A percentile compares a stretch with the other conserved stretches of the same genome.
These are phyloP conservation scores for Kwoniella mangroviensis DNA, from an alignment of 768 basidiomycete species.

Conservation along the genomic window DNA sequence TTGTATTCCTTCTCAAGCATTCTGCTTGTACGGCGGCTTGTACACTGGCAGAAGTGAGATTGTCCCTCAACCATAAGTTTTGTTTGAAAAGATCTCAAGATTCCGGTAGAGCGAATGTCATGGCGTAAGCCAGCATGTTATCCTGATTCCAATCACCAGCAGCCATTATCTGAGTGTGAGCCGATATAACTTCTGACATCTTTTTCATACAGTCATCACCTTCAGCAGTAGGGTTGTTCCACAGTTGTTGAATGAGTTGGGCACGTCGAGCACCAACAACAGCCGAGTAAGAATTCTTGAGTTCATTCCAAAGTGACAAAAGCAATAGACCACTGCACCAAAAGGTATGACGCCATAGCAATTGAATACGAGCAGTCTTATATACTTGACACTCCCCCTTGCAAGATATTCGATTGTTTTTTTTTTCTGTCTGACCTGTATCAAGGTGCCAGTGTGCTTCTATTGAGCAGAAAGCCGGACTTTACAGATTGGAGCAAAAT, in stretches of 20 bases:
- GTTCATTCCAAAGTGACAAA: conserved; percentile 12
- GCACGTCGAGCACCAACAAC: conserved; percentile 21
- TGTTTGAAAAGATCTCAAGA: conserved; percentile 25
- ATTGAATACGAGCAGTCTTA: too few relatives aligned
- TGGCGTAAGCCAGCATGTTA: conserved; percentile 31
- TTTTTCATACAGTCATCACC: conserved; percentile 19
- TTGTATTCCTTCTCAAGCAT: neutral
- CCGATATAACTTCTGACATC: conserved; percentile 22
- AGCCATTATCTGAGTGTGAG: conserved; percentile 26
- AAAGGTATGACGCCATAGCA: too few relatives aligned
- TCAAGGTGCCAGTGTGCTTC: too few relatives aligned
- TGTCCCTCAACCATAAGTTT: conserved; percentile 21
- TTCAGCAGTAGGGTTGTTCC: conserved; percentile 11
- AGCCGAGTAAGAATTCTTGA: conserved; percentile 19
- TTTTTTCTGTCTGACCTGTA: too few relatives aligned
- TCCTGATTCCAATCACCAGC: conserved; percentile 16
- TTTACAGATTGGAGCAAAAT: too few relatives aligned
- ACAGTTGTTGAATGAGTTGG: conserved; percentile 26
- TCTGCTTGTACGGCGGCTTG: conserved; percentile 16
- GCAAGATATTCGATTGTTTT: too few relatives aligned
- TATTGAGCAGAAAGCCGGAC: too few relatives aligned
- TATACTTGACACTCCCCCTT: too few relatives aligned
- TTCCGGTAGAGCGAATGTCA: conserved; percentile 27
- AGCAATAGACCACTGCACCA: too few relatives aligned
- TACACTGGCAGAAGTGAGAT: conserved; percentile 9